Conservation (phyloP, 495 filamentous ascomycete species). For the Aspergillus taichungensis region DNA sequence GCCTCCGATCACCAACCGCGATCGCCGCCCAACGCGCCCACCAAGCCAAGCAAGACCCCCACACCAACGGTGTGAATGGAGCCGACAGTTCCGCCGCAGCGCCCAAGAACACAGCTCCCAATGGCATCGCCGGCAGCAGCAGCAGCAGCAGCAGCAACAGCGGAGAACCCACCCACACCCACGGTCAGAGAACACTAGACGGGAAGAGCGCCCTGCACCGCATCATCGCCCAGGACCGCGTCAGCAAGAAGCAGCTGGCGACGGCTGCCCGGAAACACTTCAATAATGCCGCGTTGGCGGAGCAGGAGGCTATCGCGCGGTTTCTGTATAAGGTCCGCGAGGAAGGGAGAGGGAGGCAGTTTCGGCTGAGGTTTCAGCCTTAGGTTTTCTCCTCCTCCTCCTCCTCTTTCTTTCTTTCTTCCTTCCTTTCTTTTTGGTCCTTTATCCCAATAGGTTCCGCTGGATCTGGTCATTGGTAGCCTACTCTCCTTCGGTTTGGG, state of each 20-base stretch:
- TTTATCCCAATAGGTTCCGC: neutral
- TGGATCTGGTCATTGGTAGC: neutral
- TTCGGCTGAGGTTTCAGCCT: constrained; percentile 38
- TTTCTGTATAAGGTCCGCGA: constrained; percentile 75
- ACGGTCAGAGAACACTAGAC: constrained; percentile 1
- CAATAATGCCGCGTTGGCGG: constrained; percentile 72
- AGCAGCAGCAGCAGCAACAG: neutral
- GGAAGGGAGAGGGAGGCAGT: constrained; percentile 35
- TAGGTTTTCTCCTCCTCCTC: constrained; percentile 9
- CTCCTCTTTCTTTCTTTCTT: neutral
- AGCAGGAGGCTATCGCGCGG: constrained; percentile 81
- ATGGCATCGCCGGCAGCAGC: constrained; percentile 6
- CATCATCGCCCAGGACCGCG: constrained; percentile 44
- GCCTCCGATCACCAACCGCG: constrained; percentile 42
- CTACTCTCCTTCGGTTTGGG: constrained; percentile 8
- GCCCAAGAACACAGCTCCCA: constrained; percentile 7
- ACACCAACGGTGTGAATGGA: constrained; percentile 5
- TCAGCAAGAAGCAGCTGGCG: constrained; percentile 73
- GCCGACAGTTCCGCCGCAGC: neutral
- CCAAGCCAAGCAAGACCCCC: constrained; percentile 8
- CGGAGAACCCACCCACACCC: constrained; percentile 5
- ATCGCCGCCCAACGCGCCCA: constrained; percentile 35
- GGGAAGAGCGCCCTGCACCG: constrained; percentile 20
- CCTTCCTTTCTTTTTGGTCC: neutral
- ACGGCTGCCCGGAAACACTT: constrained; percentile 81